Evolutionary conservation across 2,329 filamentous ascomycete species (phyloP).

Genomic region (Aspergillus sp.): DNA sequence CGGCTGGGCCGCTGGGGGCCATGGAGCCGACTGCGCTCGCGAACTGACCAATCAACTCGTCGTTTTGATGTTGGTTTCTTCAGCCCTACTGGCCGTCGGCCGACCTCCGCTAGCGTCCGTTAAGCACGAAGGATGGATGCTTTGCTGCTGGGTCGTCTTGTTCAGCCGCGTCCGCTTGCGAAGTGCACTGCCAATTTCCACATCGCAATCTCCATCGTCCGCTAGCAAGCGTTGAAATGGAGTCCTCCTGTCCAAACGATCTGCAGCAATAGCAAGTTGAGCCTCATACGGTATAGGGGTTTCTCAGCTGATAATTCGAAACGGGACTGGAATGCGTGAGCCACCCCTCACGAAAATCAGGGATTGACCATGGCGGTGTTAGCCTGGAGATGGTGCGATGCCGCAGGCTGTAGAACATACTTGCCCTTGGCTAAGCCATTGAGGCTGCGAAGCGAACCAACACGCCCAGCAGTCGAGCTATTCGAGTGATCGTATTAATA

Average conservation of each 20-base stretch:
- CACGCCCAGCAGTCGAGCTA: neutral
- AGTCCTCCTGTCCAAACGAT: neutral
- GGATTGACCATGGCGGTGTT: constrained; percentile 3
- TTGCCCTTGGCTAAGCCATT: neutral
- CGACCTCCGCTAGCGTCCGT: constrained; percentile 11
- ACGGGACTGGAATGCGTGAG: constrained; percentile 5
- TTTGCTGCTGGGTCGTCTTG: neutral
- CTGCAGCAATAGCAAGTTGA: constrained; percentile 16
- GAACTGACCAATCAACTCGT: constrained; percentile 5
- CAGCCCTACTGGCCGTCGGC: constrained; percentile 11
- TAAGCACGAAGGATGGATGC: neutral
- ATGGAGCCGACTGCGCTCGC: neutral
- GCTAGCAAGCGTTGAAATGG: neutral
- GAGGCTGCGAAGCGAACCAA: neutral
- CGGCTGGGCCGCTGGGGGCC: too few relatives aligned
- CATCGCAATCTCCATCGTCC: neutral
- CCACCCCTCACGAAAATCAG: neutral
- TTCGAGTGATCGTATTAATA: constrained; percentile 11
- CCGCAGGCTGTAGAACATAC: constrained; percentile 2
- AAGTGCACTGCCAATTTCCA: neutral
- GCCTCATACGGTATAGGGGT: constrained; percentile 13
- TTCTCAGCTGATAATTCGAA: constrained; percentile 13
- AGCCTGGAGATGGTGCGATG: constrained; percentile 1
- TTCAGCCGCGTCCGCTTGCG: neutral
- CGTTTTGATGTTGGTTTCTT: constrained; percentile 6